These are phyloP conservation scores for Gyromitra esculenta DNA, from an alignment of 2,329 filamentous ascomycete species.

Conservation along the genomic window DNA sequence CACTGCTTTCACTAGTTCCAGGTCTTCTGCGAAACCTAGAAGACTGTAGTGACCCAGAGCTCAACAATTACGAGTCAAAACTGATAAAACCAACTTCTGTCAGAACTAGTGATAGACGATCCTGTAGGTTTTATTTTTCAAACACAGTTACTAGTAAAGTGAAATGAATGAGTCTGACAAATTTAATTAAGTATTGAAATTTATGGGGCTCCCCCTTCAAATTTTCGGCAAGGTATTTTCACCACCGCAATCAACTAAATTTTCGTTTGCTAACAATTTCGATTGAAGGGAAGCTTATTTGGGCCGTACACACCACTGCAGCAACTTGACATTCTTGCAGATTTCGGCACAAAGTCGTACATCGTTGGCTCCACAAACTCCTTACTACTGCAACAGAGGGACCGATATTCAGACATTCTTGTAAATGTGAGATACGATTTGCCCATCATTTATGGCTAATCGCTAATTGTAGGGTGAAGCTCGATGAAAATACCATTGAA, in stretches of 20 bases:
- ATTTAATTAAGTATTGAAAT: slow-evolving; percentile 72
- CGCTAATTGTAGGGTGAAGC: slow-evolving; percentile 60
- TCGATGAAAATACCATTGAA: slow-evolving; percentile 87
- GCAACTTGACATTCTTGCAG: slow-evolving; percentile 91
- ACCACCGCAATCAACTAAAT: background rate
- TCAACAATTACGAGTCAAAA: slow-evolving; percentile 81
- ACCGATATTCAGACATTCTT: slow-evolving; percentile 94
- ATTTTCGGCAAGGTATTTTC: slow-evolving; percentile 83
- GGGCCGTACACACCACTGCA: slow-evolving; percentile 96
- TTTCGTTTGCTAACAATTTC: slow-evolving; percentile 39
- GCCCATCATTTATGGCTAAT: background rate
- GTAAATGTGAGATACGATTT: slow-evolving; percentile 72
- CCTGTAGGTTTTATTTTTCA: slow-evolving; percentile 64
- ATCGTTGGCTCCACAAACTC: slow-evolving; percentile 98
- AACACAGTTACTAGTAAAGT: background rate
- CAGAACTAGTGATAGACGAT: slow-evolving; percentile 89
- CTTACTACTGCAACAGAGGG: slow-evolving; percentile 88
- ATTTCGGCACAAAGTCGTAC: slow-evolving; percentile 94
- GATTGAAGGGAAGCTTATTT: slow-evolving; percentile 81
- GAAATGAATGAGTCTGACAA: slow-evolving; percentile 56
- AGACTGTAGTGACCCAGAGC: slow-evolving; percentile 92
- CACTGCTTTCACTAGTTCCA: slow-evolving; percentile 92
- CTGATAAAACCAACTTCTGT: slow-evolving; percentile 82
- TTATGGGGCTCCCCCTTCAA: slow-evolving; percentile 93
- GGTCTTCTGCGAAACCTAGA: slow-evolving; percentile 90